phyloP scores from a whole-genome alignment of 345 rosid genomes.

The Salix exigua region DNA sequence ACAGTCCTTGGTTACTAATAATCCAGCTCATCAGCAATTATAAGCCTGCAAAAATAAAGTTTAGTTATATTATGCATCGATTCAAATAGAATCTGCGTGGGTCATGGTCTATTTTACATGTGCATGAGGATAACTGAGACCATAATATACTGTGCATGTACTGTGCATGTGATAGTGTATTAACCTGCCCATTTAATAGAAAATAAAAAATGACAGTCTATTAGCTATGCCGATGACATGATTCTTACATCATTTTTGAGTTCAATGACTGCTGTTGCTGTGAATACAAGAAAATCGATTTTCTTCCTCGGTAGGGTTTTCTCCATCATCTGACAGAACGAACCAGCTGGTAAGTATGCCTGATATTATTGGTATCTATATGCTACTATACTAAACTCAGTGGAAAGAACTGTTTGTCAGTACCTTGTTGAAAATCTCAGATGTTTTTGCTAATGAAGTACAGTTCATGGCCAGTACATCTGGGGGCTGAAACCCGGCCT shows the following conservation, averaged over 20 bases:
- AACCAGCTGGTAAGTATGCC: conserved; percentile 18
- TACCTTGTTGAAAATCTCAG: conserved; percentile 85
- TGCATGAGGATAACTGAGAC: not conserved
- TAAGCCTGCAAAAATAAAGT: conserved; percentile 41
- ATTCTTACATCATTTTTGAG: conserved; percentile 68
- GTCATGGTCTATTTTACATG: not conserved
- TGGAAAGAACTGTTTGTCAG: not conserved
- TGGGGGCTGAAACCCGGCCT: conserved; percentile 54
- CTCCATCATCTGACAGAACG: conserved; percentile 51
- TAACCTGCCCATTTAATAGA: not conserved
- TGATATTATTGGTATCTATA: not conserved
- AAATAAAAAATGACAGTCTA: not conserved
- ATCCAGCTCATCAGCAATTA: conserved; percentile 88
- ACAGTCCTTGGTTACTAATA: conserved; percentile 78
- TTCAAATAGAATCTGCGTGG: not conserved
- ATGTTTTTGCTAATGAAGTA: conserved; percentile 57
- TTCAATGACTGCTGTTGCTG: conserved; percentile 39
- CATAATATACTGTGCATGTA: not conserved
- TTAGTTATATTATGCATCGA: not conserved
- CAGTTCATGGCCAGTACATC: conserved; percentile 64
- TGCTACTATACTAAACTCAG: not conserved
- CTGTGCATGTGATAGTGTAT: not conserved
- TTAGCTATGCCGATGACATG: not conserved
- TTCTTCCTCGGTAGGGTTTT: conserved; percentile 34
- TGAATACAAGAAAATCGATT: conserved; percentile 45